Conservation (phyloP, 129 eudicot genomes). For the Logfia minima region DNA sequence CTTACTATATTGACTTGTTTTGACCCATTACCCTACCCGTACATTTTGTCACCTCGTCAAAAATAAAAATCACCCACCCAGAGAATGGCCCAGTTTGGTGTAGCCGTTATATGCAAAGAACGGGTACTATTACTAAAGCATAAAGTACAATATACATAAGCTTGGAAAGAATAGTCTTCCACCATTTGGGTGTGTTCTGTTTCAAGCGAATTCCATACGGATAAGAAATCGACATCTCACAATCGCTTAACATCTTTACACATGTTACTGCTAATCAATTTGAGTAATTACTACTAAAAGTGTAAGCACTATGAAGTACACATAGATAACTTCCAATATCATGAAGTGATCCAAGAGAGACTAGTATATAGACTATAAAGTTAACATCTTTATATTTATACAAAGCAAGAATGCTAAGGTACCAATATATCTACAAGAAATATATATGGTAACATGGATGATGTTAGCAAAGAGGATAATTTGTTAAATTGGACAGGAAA, state of each 20-base stretch:
- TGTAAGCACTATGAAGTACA: slow-evolving; percentile 1
- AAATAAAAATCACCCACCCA: neutral
- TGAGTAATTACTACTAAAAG: neutral
- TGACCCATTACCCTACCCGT: neutral
- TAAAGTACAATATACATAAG: slow-evolving; percentile 12
- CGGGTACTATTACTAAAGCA: neutral
- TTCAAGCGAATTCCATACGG: neutral
- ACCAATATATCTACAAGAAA: neutral
- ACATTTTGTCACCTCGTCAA: neutral
- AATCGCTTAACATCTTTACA: neutral
- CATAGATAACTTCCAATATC: slow-evolving; percentile 6
- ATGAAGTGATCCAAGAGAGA: neutral
- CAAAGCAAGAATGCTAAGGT: neutral
- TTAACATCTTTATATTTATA: neutral
- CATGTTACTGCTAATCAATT: neutral
- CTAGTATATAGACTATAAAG: slow-evolving; percentile 4
- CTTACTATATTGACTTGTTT: neutral
- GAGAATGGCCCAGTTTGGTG: slow-evolving; percentile 8
- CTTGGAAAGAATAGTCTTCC: neutral
- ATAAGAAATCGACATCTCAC: neutral
- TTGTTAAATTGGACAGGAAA: slow-evolving; percentile 27
- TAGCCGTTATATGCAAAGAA: slow-evolving; percentile 2
- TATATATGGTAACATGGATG: neutral
- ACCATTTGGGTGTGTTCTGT: slow-evolving; percentile 4
- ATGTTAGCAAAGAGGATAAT: slow-evolving; percentile 28